These are phyloP conservation scores for Strigomonas galati DNA, from an alignment of 208 protist genomes.

Conservation along the genomic window DNA sequence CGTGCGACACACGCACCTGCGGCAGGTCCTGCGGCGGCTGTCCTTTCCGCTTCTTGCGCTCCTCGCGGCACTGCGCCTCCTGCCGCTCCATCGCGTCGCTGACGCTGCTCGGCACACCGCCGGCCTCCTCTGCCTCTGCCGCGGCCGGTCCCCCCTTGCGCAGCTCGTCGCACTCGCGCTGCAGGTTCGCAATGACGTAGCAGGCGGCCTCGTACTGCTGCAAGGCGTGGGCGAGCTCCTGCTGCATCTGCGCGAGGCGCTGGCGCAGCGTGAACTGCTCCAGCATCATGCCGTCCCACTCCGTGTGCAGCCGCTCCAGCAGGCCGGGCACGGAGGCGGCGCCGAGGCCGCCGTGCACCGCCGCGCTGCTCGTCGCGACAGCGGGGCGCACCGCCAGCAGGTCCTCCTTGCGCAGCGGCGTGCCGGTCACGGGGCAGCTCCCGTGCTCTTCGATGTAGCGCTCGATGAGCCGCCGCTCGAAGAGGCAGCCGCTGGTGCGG, in stretches of 20 bases:
- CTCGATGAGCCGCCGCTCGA: conserved; percentile 95
- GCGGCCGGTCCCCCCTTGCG: background rate
- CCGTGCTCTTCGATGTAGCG: conserved; percentile 92
- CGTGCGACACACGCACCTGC: conserved; percentile 6
- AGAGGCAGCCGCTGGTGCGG: conserved; percentile 91
- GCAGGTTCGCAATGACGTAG: conserved; percentile 96
- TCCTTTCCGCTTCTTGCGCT: conserved; percentile 31
- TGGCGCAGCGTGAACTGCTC: conserved; percentile 97
- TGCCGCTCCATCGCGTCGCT: conserved; percentile 26
- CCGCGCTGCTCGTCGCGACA: conserved; percentile 25
- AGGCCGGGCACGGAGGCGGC: conserved; percentile 90
- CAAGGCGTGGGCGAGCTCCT: conserved; percentile 97
- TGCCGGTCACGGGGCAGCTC: conserved; percentile 93
- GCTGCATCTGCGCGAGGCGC: conserved; percentile 84
- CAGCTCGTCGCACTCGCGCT: conserved; percentile 57
- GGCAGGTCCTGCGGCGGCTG: conserved; percentile 15
- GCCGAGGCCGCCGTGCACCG: conserved; percentile 22
- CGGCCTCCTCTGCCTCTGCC: conserved; percentile 12
- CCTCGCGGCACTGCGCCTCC: conserved; percentile 34
- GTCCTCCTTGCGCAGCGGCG: conserved; percentile 83
- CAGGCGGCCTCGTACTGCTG: conserved; percentile 99
- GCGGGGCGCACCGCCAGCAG: conserved; percentile 73
- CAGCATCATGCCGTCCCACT: conserved; percentile 98
- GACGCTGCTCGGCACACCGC: conserved; percentile 30
- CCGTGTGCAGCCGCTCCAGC: conserved; percentile 94